Base-by-base conservation (phyloP, 768 basidiomycete genomes). In the Imleria badia region DNA sequence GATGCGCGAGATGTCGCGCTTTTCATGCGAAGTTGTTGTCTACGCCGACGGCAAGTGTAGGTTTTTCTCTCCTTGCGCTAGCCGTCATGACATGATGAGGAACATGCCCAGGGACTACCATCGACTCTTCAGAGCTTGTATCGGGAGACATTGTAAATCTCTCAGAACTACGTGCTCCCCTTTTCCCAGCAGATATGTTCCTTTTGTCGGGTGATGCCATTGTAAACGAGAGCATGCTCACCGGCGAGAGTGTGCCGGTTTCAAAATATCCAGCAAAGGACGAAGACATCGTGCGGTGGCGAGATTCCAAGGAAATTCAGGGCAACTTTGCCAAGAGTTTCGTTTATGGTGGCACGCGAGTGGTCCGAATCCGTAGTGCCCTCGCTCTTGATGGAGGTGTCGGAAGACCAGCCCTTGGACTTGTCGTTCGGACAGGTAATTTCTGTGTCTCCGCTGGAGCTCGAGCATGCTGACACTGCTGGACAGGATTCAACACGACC, bases 141-240 rank as follows among this genome's bases (percentile, higher is more conserved):
- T 89, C 94, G 0, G 97, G 97, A 33, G 97, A 99, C 67, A 78
- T 98, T 54, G 76, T 98, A 58, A 91, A 97, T 70, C 76, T 98
- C n/a, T 86, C 91, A 11, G 82, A 85, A 31, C 81, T 90, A 1
- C 80, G 82, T 23, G 78, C 95, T 9, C 74, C 81, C 10, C 71
- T 86, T 31, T 78, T 99, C 60, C 97, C 97, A 4, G 90, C 92
- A 14, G 97, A 99, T 69, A 78, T 96, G 58, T 82, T 98, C 60
- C 79, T 99, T 9, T 83, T 99, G 29, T 91, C 93, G 2, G 97
- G 97, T 1, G 97, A 99, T 69, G 94, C 94, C 2, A 96, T 99
- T 54, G 89, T 98, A 47, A 98, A 98, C 69, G 97, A 99, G 74
- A 96, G 94, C 58, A 98, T 99, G 97, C 82, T 99, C 22, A 98